Evolutionary conservation across 768 basidiomycete genomes (phyloP).

Genomic region (Fistulinella prunicolor): DNA sequence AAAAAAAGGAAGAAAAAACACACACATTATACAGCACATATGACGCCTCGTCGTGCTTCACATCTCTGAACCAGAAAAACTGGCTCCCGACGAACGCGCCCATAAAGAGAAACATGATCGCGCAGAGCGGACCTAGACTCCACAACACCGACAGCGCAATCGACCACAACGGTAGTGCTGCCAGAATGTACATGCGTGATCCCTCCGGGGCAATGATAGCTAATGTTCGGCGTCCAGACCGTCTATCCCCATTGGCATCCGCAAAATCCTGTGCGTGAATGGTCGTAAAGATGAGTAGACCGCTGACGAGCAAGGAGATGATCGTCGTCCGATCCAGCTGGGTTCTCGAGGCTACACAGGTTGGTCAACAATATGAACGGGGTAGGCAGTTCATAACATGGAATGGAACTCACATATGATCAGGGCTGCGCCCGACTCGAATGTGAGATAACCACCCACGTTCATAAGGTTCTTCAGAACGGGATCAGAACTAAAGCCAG

Average conservation of each 20-base stretch:
- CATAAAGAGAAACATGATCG: constrained; percentile 7
- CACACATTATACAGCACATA: constrained; percentile 17
- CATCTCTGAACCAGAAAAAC: constrained; percentile 11
- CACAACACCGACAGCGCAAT: constrained; percentile 2
- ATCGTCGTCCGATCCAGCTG: constrained; percentile 15
- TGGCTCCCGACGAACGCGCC: constrained; percentile 13
- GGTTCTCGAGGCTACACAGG: constrained; percentile 1
- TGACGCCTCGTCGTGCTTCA: constrained; percentile 9
- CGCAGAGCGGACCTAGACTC: constrained; percentile 9
- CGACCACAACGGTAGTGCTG: constrained; percentile 14
- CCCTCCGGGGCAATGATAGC: constrained; percentile 24
- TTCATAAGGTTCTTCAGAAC: constrained; percentile 32
- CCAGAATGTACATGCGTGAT: constrained; percentile 11
- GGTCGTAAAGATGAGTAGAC: constrained; percentile 33
- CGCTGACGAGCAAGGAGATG: constrained; percentile 24
- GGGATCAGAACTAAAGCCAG: constrained; percentile 23
- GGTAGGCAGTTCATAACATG: not conserved
- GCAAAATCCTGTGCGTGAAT: constrained; percentile 38
- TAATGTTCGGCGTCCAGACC: constrained; percentile 29
- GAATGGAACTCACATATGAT: constrained; percentile 24
- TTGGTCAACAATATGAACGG: not conserved
- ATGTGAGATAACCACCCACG: constrained; percentile 31
- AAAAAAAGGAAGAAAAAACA: not conserved
- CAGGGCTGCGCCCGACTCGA: constrained; percentile 35
- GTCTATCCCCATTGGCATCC: constrained; percentile 31